phyloP scores from a whole-genome alignment of 2,329 filamentous ascomycete genomes.

The Ophiostoma quercus region DNA sequence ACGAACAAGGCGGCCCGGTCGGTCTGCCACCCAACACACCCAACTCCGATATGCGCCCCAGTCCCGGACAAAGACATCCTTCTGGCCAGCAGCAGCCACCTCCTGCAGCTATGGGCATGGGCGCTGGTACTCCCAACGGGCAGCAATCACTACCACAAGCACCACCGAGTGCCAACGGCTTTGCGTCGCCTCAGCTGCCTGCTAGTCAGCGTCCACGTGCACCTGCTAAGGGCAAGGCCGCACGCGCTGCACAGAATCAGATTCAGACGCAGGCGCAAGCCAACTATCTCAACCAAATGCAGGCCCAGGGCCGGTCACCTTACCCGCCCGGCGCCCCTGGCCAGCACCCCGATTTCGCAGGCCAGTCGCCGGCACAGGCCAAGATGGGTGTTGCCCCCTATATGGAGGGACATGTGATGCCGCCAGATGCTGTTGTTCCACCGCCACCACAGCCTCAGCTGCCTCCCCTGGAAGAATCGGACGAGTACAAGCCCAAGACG shows the following conservation, averaged over 20 bases:
- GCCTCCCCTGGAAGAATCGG: slow-evolving; percentile 42
- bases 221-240: slow-evolving; percentile 16
- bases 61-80: slow-evolving; percentile 32
- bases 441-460: slow-evolving; percentile 29
- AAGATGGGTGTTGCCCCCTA: slow-evolving; percentile 36
- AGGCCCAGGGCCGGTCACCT: slow-evolving; percentile 14
- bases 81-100: slow-evolving; percentile 40
- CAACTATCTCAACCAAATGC: not conserved
- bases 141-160: slow-evolving; percentile 30
- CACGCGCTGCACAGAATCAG: slow-evolving; percentile 11
- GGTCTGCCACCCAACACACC: slow-evolving; percentile 39
- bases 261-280: slow-evolving; percentile 8
- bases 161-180: slow-evolving; percentile 46
- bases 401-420: slow-evolving; percentile 32
- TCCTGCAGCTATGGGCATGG: slow-evolving; percentile 21
- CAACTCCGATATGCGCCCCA: slow-evolving; percentile 42
- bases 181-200: slow-evolving; percentile 27
- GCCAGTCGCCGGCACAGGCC: slow-evolving; percentile 43
- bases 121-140: slow-evolving; percentile 40
- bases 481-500: slow-evolving; percentile 52
- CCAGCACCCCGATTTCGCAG: slow-evolving; percentile 38
- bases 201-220: slow-evolving; percentile 6
- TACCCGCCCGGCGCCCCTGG: slow-evolving; percentile 5
- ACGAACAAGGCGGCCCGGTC: slow-evolving; percentile 28
- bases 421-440: slow-evolving; percentile 24